Percentiles rank a stretch among this genome's conserved stretches.
phyloP scores from a whole-genome alignment of 805 yeast species.

The Hermanozyma aechmeae region DNA sequence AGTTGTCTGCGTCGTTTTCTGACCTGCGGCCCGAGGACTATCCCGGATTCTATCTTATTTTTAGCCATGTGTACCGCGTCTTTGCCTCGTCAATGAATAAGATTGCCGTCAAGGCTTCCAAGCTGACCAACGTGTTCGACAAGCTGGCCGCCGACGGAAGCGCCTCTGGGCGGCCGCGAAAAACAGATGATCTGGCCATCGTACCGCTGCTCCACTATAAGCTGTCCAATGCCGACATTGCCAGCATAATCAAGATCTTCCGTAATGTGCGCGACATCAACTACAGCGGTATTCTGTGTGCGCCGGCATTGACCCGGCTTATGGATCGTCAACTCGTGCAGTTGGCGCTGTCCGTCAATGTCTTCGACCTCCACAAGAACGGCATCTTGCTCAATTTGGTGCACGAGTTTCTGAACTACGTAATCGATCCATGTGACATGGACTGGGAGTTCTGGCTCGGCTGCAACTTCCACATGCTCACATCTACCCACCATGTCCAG shows the following conservation, averaged over 20 bases:
- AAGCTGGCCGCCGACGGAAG: constrained; percentile 1
- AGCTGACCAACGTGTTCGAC: background rate
- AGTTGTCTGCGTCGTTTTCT: constrained; percentile 1
- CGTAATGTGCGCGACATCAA: constrained; percentile 28
- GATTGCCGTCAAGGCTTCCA: constrained; percentile 4
- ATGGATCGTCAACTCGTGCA: constrained; percentile 26
- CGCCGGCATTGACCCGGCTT: constrained; percentile 3
- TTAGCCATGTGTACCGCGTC: constrained; percentile 39
- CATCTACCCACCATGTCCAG: constrained; percentile 48
- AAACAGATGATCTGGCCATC: no score
- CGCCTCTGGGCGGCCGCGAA: no score
- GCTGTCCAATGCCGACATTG: no score
- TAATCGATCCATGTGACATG: constrained; percentile 21
- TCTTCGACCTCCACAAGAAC: constrained; percentile 29
- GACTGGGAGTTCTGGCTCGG: constrained; percentile 77
- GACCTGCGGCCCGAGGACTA: constrained; percentile 7
- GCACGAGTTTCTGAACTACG: constrained; percentile 29
- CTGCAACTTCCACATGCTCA: constrained; percentile 49
- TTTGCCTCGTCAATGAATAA: constrained; percentile 20
- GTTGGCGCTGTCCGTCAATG: constrained; percentile 25
- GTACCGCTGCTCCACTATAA: no score
- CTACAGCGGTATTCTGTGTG: no score
- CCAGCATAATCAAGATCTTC: constrained; percentile 30
- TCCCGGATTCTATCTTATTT: constrained; percentile 39
- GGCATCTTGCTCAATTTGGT: constrained; percentile 32